Evolutionary conservation across 2,329 filamentous ascomycete genomes (phyloP), one percentile per base, ranked within the genome.

Genomic region (Colletotrichum zoysiae): DNA sequence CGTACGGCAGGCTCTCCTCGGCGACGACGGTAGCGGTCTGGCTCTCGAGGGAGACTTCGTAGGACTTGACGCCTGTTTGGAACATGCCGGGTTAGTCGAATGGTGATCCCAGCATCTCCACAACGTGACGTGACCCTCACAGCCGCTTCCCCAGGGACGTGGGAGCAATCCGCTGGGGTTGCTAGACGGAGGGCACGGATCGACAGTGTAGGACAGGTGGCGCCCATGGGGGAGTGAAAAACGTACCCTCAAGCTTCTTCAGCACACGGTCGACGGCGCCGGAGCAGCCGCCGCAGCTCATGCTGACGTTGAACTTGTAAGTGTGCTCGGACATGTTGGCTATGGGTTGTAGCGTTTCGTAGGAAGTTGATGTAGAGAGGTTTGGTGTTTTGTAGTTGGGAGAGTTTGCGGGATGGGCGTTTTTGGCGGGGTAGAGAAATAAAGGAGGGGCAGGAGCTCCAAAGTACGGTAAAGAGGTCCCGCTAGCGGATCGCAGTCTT

Each of bases 211-310:
- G 55, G 55, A 40, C 33, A 57, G n/a, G 5, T 35, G 30, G 18
- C 51, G 30, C 51, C 51, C 26, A 26, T 18, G 16, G n/a, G 14
- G 48, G 12, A 44, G 40, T 20, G 20, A 9, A 18, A 1, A 57
- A 83, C 89, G 75, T 80, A 97, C 95, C 95, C 26, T 97, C 92
- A 2, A 97, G 90, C 86, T 94, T 97, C 86, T 93, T 95, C 75
- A 99, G 90, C 57, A 98, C 95, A 64, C 95, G 90, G 84, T 97
- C 93, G 56, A 99, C 88, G 76, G 96, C 96, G 79, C 95, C 95
- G 57, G 95, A 98, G 91, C 96, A 99, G 82, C 96, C 96, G 81
- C 93, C 90, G 86, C 96, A 99, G 87, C 87, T 93, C 96, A 99
- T 99, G 83, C 86, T 88, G 82, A 98, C 90, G 84, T 95, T 91